These are phyloP conservation scores for Penicillium tannophilum DNA, from an alignment of 495 filamentous ascomycete genomes.

Conservation along the genomic window DNA sequence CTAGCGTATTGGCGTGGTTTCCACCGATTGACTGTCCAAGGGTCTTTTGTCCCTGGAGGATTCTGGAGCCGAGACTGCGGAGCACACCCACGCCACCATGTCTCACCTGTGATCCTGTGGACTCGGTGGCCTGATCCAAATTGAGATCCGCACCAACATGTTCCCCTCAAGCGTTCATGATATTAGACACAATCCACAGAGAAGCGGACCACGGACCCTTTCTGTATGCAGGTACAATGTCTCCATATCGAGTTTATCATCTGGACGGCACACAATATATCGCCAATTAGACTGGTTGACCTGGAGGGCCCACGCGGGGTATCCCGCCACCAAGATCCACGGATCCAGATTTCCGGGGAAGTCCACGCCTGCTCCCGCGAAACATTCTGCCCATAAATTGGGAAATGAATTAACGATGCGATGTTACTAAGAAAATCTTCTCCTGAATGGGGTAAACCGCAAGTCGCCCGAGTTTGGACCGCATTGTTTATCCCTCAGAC, in stretches of 20 bases:
- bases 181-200: not conserved
- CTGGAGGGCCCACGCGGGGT: not conserved
- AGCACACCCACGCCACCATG: constrained; percentile 1
- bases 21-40: not conserved
- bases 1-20: not conserved
- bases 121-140: not conserved
- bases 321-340: not conserved
- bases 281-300: not conserved
- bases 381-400: not conserved
- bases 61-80: not conserved
- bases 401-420: not conserved
- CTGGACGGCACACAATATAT: not conserved
- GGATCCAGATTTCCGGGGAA: not conserved
- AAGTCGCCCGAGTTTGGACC: not conserved
- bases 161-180: not conserved
- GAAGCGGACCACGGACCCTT: not conserved
- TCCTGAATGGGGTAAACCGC: not conserved
- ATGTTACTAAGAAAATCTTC: not conserved
- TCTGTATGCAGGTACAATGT: not conserved
- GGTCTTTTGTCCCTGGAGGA: not conserved
- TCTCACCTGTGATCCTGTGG: not conserved
- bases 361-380: not conserved
- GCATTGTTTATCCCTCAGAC: not conserved
- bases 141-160: not conserved
- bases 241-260: not conserved